These are phyloP conservation scores for Boeremia lycopersici DNA, from an alignment of 2,329 filamentous ascomycete genomes.

Conservation along the genomic window DNA sequence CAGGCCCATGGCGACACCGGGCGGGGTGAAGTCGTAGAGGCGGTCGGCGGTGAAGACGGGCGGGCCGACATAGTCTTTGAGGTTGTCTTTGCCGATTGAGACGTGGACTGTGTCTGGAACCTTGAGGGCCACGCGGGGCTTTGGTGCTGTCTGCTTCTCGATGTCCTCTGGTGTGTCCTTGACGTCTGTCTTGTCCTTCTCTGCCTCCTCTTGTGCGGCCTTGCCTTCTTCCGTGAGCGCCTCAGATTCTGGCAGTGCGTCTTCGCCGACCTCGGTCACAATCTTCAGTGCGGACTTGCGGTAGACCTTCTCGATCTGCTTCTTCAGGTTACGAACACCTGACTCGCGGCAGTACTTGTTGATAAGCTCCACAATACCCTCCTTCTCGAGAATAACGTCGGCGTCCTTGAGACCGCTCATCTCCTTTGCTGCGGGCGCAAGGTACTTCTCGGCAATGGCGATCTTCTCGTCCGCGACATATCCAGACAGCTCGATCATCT, in stretches of 20 bases:
- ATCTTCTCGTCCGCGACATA: constrained; percentile 99
- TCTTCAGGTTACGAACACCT: constrained; percentile 96
- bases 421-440: constrained; percentile 93
- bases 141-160: constrained; percentile 65
- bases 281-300: constrained; percentile 97
- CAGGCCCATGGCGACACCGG: constrained; percentile 95
- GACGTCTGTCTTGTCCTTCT: constrained; percentile 68
- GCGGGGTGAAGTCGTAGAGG: constrained; percentile 89
- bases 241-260: constrained; percentile 77
- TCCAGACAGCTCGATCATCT: constrained; percentile 92
- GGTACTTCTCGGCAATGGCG: constrained; percentile 92
- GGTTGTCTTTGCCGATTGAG: constrained; percentile 82
- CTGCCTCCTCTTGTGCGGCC: constrained; percentile 71
- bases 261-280: constrained; percentile 89
- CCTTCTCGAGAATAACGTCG: constrained; percentile 83
- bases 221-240: constrained; percentile 87
- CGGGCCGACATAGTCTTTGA: constrained; percentile 96
- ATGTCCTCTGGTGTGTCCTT: constrained; percentile 66
- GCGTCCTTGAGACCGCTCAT: constrained; percentile 88
- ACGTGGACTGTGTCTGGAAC: constrained; percentile 89
- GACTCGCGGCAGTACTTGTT: constrained; percentile 98
- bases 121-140: constrained; percentile 75
- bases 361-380: constrained; percentile 94
- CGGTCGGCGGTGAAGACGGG: constrained; percentile 95
- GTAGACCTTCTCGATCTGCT: constrained; percentile 99